Evolutionary conservation across 352 stramenopile species (phyloP).

Genomic region (Globisporangium echinulatum): DNA sequence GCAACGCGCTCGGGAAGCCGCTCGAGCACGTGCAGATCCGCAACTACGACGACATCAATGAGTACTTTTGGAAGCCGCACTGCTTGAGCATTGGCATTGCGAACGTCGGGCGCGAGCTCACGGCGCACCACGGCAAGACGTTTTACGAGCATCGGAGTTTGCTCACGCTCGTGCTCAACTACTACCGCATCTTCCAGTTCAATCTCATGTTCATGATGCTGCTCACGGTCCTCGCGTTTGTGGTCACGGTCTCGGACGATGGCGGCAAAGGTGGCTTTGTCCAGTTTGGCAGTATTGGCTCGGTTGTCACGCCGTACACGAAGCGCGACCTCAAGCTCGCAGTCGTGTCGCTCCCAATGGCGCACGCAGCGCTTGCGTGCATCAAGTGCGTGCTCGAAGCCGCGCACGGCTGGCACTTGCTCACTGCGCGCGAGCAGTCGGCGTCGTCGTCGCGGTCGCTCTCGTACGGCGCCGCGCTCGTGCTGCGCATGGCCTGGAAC

Average conservation of each 20-base stretch:
- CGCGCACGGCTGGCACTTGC: slow-evolving; percentile 57
- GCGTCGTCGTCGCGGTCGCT: slow-evolving; percentile 48
- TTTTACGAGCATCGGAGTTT: slow-evolving; percentile 76
- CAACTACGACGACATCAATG: slow-evolving; percentile 82
- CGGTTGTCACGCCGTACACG: slow-evolving; percentile 47
- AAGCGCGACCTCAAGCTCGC: slow-evolving; percentile 49
- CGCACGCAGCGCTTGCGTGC: slow-evolving; percentile 38
- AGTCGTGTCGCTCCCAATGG: slow-evolving; percentile 42
- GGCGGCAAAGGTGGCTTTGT: slow-evolving; percentile 46
- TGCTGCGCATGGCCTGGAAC: slow-evolving; percentile 55
- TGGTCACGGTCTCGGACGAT: slow-evolving; percentile 45
- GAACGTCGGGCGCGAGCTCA: slow-evolving; percentile 40
- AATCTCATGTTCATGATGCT: slow-evolving; percentile 68
- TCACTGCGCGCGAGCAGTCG: slow-evolving; percentile 40
- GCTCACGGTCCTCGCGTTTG: slow-evolving; percentile 47
- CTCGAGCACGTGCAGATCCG: slow-evolving; percentile 71
- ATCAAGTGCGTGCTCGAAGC: slow-evolving; percentile 63
- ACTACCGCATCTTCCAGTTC: slow-evolving; percentile 82
- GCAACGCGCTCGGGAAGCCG: slow-evolving; percentile 47
- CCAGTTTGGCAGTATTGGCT: slow-evolving; percentile 49
- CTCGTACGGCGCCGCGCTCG: slow-evolving; percentile 47
- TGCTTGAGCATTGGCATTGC: slow-evolving; percentile 49
- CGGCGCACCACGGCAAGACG: slow-evolving; percentile 61
- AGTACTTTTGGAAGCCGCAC: slow-evolving; percentile 74
- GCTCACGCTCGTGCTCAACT: slow-evolving; percentile 67